Conservation (phyloP, 2,329 filamentous ascomycete genomes). For the Colletotrichum sp. region DNA sequence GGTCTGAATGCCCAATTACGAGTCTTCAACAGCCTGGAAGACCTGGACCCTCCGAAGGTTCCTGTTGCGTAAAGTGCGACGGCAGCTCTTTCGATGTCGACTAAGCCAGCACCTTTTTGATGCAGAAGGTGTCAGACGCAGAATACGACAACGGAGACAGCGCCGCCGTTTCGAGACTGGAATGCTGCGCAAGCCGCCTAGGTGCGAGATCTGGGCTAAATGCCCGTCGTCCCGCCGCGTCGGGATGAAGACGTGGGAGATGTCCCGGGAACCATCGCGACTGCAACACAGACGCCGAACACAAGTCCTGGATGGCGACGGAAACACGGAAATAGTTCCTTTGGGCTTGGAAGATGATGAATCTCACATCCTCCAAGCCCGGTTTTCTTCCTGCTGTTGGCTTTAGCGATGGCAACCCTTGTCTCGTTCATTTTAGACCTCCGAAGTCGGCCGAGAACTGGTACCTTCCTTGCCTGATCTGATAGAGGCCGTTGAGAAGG, state of each 20-base stretch:
- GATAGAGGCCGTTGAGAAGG: no score
- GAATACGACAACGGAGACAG: no score
- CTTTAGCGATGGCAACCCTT: background rate
- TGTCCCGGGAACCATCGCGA: background rate
- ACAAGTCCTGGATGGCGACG: background rate
- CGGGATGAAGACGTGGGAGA: background rate
- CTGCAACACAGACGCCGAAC: background rate
- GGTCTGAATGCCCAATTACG: background rate
- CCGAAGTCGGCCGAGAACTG: no score
- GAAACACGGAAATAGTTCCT: background rate
- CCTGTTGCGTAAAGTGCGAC: background rate
- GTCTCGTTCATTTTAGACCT: background rate
- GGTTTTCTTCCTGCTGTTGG: background rate
- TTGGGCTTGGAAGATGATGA: background rate
- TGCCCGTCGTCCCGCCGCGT: background rate
- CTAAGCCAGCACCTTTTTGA: no score
- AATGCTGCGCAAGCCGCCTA: background rate
- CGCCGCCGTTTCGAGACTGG: no score
- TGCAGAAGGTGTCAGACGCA: no score
- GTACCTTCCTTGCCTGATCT: no score
- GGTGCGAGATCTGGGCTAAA: background rate
- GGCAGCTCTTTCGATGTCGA: background rate
- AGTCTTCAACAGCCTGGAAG: background rate
- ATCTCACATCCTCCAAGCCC: background rate
- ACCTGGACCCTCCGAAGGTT: background rate